These are phyloP conservation scores for Alternaria triticina DNA, from an alignment of 2,329 filamentous ascomycete species.

Conservation along the genomic window DNA sequence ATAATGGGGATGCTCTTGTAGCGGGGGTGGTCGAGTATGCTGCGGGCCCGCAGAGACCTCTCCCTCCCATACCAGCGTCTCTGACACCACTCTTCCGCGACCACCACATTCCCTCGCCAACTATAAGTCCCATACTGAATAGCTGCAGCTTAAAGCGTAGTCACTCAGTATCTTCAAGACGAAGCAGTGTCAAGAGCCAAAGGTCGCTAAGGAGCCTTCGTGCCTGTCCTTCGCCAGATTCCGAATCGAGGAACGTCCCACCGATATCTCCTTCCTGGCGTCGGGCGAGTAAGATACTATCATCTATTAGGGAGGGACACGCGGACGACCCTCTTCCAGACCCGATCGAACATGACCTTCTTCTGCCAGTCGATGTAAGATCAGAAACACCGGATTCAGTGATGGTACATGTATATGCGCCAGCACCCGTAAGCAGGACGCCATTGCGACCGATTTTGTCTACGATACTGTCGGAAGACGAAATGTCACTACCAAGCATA, in stretches of 20 bases:
- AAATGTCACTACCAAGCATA: neutral
- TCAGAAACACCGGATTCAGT: slow-evolving; percentile 40
- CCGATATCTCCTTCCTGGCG: slow-evolving; percentile 30
- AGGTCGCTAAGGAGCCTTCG: slow-evolving; percentile 23
- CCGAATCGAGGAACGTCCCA: slow-evolving; percentile 25
- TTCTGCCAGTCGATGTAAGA: slow-evolving; percentile 34
- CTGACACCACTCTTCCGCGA: slow-evolving; percentile 7
- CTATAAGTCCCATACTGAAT: slow-evolving; percentile 25
- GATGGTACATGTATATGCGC: slow-evolving; percentile 35
- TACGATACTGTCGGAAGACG: neutral
- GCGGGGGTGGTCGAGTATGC: slow-evolving; percentile 23
- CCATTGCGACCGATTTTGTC: slow-evolving; percentile 3
- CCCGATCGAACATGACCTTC: slow-evolving; percentile 39
- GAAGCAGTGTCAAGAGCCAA: slow-evolving; percentile 21
- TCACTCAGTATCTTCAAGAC: neutral
- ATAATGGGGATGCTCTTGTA: slow-evolving; percentile 18
- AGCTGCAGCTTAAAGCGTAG: slow-evolving; percentile 11
- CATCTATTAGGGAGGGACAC: slow-evolving; percentile 13
- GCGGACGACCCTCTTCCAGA: slow-evolving; percentile 29
- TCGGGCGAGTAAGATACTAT: slow-evolving; percentile 4
- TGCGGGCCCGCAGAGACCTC: slow-evolving; percentile 9
- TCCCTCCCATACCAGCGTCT: neutral
- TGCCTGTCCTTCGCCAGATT: slow-evolving; percentile 21
- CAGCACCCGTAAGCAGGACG: slow-evolving; percentile 24
- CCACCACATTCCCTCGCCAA: slow-evolving; percentile 28